Evolutionary conservation across 2,329 filamentous ascomycete genomes (phyloP).

Genomic region (Colletotrichum lupini): DNA sequence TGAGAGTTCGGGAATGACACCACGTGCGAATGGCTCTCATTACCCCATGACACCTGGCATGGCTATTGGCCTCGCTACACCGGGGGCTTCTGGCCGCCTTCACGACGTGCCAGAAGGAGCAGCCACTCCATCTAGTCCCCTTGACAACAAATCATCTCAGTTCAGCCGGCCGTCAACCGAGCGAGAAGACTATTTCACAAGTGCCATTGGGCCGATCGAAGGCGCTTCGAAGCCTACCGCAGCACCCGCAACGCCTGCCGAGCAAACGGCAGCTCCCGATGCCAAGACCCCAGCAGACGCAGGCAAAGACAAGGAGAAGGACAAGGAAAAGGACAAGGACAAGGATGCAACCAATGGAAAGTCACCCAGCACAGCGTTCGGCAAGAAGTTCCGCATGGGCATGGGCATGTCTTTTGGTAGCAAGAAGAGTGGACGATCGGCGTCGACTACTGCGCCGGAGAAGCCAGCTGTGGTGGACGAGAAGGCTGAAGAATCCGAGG

Average conservation of each 20-base stretch:
- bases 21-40: constrained; percentile 73
- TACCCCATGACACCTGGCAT: constrained; percentile 77
- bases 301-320: constrained; percentile 58
- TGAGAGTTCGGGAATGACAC: constrained; percentile 57
- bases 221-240: constrained; percentile 58
- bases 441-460: constrained; percentile 72
- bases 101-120: constrained; percentile 61
- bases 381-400: constrained; percentile 81
- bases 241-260: constrained; percentile 58
- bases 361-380: constrained; percentile 72
- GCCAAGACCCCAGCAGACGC: constrained; percentile 34
- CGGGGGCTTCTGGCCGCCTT: constrained; percentile 55
- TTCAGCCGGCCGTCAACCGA: constrained; percentile 72
- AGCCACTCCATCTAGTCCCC: constrained; percentile 53
- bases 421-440: constrained; percentile 83
- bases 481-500: constrained; percentile 76
- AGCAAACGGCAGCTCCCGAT: constrained; percentile 60
- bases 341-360: constrained; percentile 65
- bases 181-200: constrained; percentile 82
- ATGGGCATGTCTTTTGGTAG: constrained; percentile 78
- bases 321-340: constrained; percentile 56
- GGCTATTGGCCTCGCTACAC: constrained; percentile 82
- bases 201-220: constrained; percentile 62
- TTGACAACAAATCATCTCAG: constrained; percentile 67
- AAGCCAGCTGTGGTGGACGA: constrained; percentile 82